These are phyloP conservation scores for Triticum urartu DNA, from an alignment of 176 grass and related monocot species.

Conservation along the genomic window DNA sequence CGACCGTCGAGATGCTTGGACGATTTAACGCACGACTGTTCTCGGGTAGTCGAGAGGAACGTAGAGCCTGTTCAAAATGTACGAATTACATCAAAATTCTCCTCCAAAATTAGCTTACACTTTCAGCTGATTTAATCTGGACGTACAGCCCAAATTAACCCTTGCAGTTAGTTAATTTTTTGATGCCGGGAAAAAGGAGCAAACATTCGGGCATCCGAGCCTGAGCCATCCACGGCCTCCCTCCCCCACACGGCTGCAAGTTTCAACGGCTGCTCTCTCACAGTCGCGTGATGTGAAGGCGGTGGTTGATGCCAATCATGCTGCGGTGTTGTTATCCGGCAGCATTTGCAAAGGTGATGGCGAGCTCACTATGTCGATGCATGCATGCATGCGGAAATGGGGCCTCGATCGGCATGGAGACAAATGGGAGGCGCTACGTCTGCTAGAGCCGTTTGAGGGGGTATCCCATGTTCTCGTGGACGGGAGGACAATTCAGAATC, in stretches of 20 bases:
- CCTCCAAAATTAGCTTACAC: no score
- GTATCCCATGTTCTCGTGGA: conserved; percentile 39
- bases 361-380: neutral
- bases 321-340: conserved; percentile 26
- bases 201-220: neutral
- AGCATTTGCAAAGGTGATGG: neutral
- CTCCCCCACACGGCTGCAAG: neutral
- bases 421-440: conserved; percentile 11
- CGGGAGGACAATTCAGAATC: neutral
- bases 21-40: conserved; percentile 4
- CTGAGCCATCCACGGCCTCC: neutral
- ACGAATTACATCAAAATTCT: no score
- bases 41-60: neutral
- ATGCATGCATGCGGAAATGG: neutral
- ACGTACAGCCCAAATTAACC: no score
- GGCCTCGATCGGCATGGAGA: neutral
- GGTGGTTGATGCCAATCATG: conserved; percentile 49
- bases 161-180: neutral
- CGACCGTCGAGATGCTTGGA: neutral
- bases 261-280: conserved; percentile 31
- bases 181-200: neutral
- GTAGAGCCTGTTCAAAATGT: neutral
- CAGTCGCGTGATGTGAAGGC: conserved; percentile 36
- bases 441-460: conserved; percentile 22
- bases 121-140: neutral